Evolutionary conservation across 2,329 filamentous ascomycete genomes (phyloP).

Genomic region (Aspergillus pseudotamarii): DNA sequence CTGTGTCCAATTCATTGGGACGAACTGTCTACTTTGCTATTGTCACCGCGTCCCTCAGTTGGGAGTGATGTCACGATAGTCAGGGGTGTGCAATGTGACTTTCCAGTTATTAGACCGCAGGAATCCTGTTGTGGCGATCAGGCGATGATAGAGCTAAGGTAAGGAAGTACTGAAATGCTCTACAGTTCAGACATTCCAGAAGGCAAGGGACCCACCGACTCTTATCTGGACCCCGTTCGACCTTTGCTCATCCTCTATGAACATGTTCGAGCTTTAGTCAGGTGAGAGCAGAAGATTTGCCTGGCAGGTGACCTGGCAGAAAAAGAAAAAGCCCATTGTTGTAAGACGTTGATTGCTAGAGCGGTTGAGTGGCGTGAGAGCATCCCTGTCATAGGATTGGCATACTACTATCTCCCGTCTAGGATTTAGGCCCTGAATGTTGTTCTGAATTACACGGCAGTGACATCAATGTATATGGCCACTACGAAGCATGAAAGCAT

Average conservation of each 20-base stretch:
- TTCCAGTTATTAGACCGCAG: not conserved
- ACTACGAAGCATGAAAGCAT: not conserved
- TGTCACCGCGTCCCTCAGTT: not conserved
- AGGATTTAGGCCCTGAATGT: not conserved
- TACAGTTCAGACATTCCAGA: conserved; percentile 1
- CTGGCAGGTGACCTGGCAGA: not conserved
- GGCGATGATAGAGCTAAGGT: not conserved
- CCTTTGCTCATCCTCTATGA: not conserved
- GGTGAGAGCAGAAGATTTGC: not conserved
- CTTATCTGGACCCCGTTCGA: conserved; percentile 1
- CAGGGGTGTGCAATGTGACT: not conserved
- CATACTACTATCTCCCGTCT: not conserved
- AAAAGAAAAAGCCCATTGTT: not conserved
- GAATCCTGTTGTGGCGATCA: not conserved
- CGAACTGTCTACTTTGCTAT: not conserved
- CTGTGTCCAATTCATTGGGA: not conserved
- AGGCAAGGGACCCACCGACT: conserved; percentile 2
- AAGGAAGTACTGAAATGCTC: not conserved
- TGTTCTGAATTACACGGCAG: not conserved
- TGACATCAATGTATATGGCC: not conserved
- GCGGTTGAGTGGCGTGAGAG: not conserved
- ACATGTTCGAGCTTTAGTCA: not conserved
- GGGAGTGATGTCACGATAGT: conserved; percentile 3
- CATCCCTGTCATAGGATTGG: not conserved
- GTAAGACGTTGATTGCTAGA: not conserved